Percentiles rank a stretch among this genome's conserved stretches.
Conservation (phyloP, 441 rosid species). For the Euphorbia corollata region DNA sequence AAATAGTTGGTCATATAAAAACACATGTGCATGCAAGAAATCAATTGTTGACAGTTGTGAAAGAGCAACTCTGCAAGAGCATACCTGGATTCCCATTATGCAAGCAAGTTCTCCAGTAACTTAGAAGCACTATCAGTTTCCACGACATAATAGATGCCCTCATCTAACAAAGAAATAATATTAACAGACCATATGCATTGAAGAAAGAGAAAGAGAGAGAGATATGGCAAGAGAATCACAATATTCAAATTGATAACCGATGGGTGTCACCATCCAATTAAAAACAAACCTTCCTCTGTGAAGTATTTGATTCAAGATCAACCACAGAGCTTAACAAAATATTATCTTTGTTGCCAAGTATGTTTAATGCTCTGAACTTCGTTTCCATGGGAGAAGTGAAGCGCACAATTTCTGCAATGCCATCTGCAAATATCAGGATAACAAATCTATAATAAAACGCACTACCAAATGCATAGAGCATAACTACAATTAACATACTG, state of each 20-base stretch:
- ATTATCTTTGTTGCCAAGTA: constrained; percentile 43
- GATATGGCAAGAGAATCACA: background rate
- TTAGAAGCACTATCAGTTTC: constrained; percentile 50
- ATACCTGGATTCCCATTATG: constrained; percentile 82
- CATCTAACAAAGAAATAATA: constrained; percentile 38
- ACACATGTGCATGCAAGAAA: background rate
- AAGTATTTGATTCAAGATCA: constrained; percentile 49
- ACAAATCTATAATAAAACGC: constrained; percentile 10
- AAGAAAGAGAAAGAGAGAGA: background rate
- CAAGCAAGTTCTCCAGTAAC: constrained; percentile 54
- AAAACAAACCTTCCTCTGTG: constrained; percentile 64
- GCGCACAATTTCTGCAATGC: constrained; percentile 24
- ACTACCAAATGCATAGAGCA: background rate
- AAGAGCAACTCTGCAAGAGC: constrained; percentile 18
- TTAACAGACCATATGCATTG: background rate
- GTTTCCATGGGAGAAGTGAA: constrained; percentile 58
- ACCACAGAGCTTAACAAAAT: constrained; percentile 21
- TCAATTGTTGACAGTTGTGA: background rate
- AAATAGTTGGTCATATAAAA: background rate
- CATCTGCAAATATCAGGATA: constrained; percentile 30
- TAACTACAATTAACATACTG: background rate
- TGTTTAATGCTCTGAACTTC: constrained; percentile 49
- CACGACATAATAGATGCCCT: constrained; percentile 63
- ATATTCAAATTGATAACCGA: constrained; percentile 1
- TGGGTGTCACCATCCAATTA: background rate